phyloP scores from a whole-genome alignment of 805 yeast genomes.

The Millerago galiae region DNA sequence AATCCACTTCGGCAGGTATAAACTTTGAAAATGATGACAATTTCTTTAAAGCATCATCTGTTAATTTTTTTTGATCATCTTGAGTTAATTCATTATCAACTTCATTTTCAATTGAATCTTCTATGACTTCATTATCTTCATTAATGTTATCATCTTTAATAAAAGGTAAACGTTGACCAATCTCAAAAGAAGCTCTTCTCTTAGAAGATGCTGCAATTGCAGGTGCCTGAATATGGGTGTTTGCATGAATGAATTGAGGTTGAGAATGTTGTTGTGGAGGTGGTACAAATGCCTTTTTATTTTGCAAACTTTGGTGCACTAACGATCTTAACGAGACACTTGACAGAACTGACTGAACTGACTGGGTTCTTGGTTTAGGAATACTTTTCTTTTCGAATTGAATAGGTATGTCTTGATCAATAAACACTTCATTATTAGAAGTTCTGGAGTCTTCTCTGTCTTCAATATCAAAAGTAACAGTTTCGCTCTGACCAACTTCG shows the following conservation, averaged over 20 bases:
- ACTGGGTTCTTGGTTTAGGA: constrained; percentile 32
- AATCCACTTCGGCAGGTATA: constrained; percentile 24
- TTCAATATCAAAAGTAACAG: constrained; percentile 3
- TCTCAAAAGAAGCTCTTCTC: constrained; percentile 25
- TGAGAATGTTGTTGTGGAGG: constrained; percentile 14
- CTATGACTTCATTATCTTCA: constrained; percentile 7
- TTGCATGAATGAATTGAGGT: constrained; percentile 23
- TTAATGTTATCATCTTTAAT: constrained; percentile 23
- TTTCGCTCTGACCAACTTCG: background rate
- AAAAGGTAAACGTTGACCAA: constrained; percentile 30
- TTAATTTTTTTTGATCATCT: constrained; percentile 28
- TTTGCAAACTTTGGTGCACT: constrained; percentile 23
- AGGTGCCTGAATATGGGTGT: constrained; percentile 35
- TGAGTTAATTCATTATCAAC: constrained; percentile 24
- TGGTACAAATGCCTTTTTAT: constrained; percentile 9
- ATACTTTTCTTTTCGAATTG: constrained; percentile 62
- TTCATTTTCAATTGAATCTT: constrained; percentile 13
- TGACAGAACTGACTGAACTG: constrained; percentile 35
- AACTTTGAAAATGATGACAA: constrained; percentile 26
- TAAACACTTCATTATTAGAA: constrained; percentile 28
- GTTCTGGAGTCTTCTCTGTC: background rate
- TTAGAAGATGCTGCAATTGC: constrained; percentile 31
- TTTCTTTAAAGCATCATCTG: constrained; percentile 34
- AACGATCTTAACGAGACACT: constrained; percentile 57
- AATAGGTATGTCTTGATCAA: constrained; percentile 68